Base-by-base conservation (phyloP, 2,329 filamentous ascomycete species). In the Aspergillus sp. region DNA sequence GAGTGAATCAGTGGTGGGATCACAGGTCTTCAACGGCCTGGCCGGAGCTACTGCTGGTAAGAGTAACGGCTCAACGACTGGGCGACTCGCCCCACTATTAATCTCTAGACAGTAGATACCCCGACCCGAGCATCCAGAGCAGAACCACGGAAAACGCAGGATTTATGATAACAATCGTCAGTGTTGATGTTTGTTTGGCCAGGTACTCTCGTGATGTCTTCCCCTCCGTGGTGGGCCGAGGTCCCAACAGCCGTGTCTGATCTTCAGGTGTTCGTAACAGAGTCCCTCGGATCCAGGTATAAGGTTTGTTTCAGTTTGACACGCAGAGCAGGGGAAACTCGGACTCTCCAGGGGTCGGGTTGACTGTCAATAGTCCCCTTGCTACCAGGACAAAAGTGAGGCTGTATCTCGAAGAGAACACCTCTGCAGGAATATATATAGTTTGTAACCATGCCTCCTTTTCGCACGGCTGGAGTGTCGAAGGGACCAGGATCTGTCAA, bases 1-100 rank as follows among this genome's bases (percentile, higher is more conserved):
- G 45, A 49, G 42, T 48, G 45, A 64, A 61, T 59, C 56, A 58
- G 62, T 64, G 55, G 32, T 44, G 47, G 42, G 56, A 64, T 62
- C 58, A 60, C 60, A 48, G 45, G 48, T 30, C 36, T n/a, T 30
- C 6, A 13, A 41, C 41, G 48, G 48, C 34, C 34, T 38, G 24
- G 48, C 41, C 41, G 54, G 41, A 55, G 53, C 47, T 56, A 52
- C 41, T 39, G 15, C 43, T 50, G 5, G 38, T 20, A 42, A n/a
- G 4, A 42, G 32, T 53, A 53, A 47, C 22, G 22, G 30, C 30
- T 36, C 24, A 44, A 44, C 42, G 45, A 38, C 45, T 55, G 36
- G 48, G 41, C 44, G 43, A 57, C 43, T 43, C 55, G 55, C 51
- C 55, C 55, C 50, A 58, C 50, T 47, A 26, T 34, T 22, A 42